phyloP scores from a whole-genome alignment of 179 eudicot species.

The Beta macrorhiza region DNA sequence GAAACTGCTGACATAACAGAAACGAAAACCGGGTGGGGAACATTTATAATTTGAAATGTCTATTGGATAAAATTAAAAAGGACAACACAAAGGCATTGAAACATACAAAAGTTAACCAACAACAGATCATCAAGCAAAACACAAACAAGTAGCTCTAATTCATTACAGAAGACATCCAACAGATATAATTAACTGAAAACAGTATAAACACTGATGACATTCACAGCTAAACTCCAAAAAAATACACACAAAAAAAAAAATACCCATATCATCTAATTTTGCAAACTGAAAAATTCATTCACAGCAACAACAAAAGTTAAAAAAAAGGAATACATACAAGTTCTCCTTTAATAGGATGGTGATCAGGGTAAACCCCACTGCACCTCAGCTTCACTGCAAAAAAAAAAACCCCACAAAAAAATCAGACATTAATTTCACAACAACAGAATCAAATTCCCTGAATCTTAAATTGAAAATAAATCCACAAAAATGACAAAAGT shows the following conservation, averaged over 20 bases:
- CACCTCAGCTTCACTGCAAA: constrained; percentile 78
- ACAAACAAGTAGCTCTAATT: background rate
- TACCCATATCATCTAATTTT: constrained; percentile 14
- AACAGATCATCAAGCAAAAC: background rate
- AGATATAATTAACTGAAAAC: background rate
- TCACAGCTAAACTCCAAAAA: background rate
- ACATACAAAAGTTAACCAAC: background rate
- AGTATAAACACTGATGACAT: background rate
- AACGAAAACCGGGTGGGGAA: too few species aligned
- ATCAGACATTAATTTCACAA: background rate
- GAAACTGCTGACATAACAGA: background rate
- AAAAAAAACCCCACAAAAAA: constrained; percentile 14
- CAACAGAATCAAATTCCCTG: background rate
- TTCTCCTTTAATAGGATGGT: constrained; percentile 71
- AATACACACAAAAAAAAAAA: background rate
- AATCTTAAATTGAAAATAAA: background rate
- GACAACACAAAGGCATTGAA: background rate
- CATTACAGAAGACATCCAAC: background rate
- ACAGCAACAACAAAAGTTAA: background rate
- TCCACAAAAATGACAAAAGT: background rate
- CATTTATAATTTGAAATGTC: background rate
- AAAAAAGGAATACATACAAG: constrained; percentile 38
- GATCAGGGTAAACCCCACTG: constrained; percentile 69
- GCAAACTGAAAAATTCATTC: background rate
- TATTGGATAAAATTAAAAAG: background rate